Base-by-base conservation (phyloP, 768 basidiomycete species). In the Pleurotus tuber-regium region DNA sequence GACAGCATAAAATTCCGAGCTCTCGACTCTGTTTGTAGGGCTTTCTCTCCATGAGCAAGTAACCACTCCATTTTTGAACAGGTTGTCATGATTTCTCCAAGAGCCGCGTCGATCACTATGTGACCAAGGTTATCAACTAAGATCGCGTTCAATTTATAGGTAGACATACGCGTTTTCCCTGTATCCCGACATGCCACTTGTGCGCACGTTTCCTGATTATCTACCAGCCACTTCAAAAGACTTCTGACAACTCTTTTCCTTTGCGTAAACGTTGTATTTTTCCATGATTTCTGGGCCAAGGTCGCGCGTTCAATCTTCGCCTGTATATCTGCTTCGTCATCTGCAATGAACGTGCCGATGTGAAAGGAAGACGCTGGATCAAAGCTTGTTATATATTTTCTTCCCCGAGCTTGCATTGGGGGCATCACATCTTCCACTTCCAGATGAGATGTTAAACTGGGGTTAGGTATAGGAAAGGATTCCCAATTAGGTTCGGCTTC, bases 71-170 rank as follows among this genome's bases (percentile, higher is more conserved):
- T 74, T 66, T 99, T 99, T 9, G 91, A 89, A 62, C 91, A 89
- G 0, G 93, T 97, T n/a, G 89, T 90, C 36, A 99, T 62, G 57
- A 98, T 89, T 69, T 99, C 97, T 29, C 97, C 97, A 33, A 99
- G 76, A 2, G 90, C 87, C 26, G 95, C 94, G 60, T 98, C 96
- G 54, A 98, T 77, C 65, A 95, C 95, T 97, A 56, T 21, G 18
- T 12, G 60, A 51, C 41, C 43, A 38, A 50, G 31, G 2, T 18
- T 26, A 39, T 31, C 33, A 51, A 25, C 21, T 24, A 29, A 25
- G 7, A 33, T 24, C 8, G 2, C 51, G 36, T 26, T 29, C 4
- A 12, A 33, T 40, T 18, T 4, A 2, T 14, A 33, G 33, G 5
- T 12, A 30, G 25, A 78, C 88, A 66, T 60, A 91, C 91, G 70